These are phyloP conservation scores for Vitis hybrid DNA, from an alignment of 177 flowering plant genomes.

Conservation along the genomic window DNA sequence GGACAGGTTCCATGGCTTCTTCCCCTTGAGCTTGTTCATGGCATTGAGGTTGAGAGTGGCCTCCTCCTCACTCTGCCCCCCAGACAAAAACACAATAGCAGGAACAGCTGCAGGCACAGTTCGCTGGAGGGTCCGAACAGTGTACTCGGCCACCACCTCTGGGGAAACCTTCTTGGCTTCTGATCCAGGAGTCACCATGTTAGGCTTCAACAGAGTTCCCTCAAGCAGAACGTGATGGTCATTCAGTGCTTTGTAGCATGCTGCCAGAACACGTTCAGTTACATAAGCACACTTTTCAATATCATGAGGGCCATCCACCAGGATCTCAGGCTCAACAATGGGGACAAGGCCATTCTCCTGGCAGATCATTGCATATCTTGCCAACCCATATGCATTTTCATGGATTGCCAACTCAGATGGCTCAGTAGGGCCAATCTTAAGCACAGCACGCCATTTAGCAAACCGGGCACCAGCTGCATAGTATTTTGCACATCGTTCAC, in stretches of 20 bases:
- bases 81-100: slow-evolving; percentile 60
- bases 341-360: slow-evolving; percentile 65
- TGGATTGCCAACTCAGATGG: slow-evolving; percentile 56
- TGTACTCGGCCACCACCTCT: slow-evolving; percentile 61
- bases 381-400: slow-evolving; percentile 56
- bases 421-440: slow-evolving; percentile 56
- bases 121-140: slow-evolving; percentile 50
- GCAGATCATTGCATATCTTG: slow-evolving; percentile 61
- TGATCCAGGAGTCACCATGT: slow-evolving; percentile 76
- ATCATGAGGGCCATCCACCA: slow-evolving; percentile 58
- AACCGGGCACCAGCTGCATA: slow-evolving; percentile 65
- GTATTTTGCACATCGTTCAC: slow-evolving; percentile 49
- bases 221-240: slow-evolving; percentile 66
- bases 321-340: slow-evolving; percentile 66
- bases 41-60: slow-evolving; percentile 62
- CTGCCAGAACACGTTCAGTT: slow-evolving; percentile 62
- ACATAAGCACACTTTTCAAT: slow-evolving; percentile 56
- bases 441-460: slow-evolving; percentile 67
- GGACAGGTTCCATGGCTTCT: slow-evolving; percentile 64
- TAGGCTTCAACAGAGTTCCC: slow-evolving; percentile 67
- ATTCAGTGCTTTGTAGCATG: slow-evolving; percentile 63
- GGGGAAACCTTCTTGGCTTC: slow-evolving; percentile 50
- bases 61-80: slow-evolving; percentile 73
- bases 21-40: slow-evolving; percentile 56
- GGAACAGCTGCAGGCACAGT: slow-evolving; percentile 66